These are phyloP conservation scores for Thelephora ganbajun DNA, from an alignment of 768 basidiomycete species.

Conservation along the genomic window DNA sequence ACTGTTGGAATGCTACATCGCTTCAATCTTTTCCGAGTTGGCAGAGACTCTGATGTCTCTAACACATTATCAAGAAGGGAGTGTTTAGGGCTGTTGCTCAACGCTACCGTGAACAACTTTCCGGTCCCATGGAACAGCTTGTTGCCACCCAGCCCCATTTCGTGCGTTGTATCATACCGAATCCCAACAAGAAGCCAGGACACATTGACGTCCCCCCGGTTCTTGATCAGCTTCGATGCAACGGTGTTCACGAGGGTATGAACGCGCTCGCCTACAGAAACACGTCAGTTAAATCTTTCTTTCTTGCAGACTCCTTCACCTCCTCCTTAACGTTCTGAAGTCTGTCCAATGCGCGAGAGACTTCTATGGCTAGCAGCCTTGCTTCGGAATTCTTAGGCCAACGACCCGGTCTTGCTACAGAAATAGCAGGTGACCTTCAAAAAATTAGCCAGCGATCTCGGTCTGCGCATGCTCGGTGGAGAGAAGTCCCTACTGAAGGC, in stretches of 20 bases:
- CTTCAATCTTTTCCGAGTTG: constrained; percentile 75
- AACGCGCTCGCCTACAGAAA: constrained; percentile 38
- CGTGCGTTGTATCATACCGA: constrained; percentile 96
- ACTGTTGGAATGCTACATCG: constrained; percentile 73
- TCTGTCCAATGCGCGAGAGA: constrained; percentile 19
- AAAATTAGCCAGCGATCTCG: constrained; percentile 66
- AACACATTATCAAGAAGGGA: constrained; percentile 79
- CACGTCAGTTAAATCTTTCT: no score
- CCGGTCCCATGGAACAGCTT: constrained; percentile 82
- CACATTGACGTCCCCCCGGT: constrained; percentile 89
- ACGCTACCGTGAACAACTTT: constrained; percentile 89
- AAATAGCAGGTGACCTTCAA: constrained; percentile 73
- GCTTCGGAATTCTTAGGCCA: constrained; percentile 24
- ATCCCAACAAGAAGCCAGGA: constrained; percentile 79
- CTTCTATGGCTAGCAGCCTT: constrained; percentile 20
- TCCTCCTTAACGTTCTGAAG: constrained; percentile 16
- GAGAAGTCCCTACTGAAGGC: constrained; percentile 91
- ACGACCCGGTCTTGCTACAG: constrained; percentile 65
- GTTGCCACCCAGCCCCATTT: constrained; percentile 95
- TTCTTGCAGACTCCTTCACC: no score
- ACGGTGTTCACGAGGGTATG: constrained; percentile 98
- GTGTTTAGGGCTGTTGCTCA: constrained; percentile 94
- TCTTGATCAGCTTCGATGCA: constrained; percentile 91
- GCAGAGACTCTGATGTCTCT: constrained; percentile 26
- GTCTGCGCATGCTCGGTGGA: constrained; percentile 90